phyloP scores from a whole-genome alignment of 768 basidiomycete species.

The Lactifluus pinguis region DNA sequence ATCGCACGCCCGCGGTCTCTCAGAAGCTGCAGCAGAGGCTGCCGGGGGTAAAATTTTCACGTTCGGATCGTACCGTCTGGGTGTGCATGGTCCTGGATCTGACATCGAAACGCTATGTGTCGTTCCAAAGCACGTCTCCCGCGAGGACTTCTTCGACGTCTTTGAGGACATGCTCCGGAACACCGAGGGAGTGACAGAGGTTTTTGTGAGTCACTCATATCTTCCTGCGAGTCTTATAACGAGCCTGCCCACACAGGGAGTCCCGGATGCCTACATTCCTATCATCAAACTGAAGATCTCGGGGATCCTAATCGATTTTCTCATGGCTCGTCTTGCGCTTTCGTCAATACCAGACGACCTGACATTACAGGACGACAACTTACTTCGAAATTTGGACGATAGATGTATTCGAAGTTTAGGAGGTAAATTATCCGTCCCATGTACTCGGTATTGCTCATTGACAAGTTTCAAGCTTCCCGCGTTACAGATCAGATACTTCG shows the following conservation, averaged over 20 bases:
- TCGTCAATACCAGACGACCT: constrained; percentile 89
- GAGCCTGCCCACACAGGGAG: constrained; percentile 49
- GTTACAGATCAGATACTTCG: constrained; percentile 95
- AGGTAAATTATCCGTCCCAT: constrained; percentile 36
- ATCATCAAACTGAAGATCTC: constrained; percentile 86
- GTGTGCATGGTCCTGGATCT: constrained; percentile 90
- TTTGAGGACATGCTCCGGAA: constrained; percentile 86
- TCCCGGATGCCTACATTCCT: constrained; percentile 95
- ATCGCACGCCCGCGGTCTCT: constrained; percentile 69
- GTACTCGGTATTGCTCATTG: not conserved
- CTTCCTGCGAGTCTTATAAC: not conserved
- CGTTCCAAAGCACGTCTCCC: constrained; percentile 90
- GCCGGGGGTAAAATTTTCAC: constrained; percentile 99
- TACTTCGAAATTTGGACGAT: constrained; percentile 89
- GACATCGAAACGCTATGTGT: constrained; percentile 99
- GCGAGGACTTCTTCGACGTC: constrained; percentile 91
- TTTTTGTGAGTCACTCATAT: constrained; percentile 47
- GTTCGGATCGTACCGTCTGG: constrained; percentile 95
- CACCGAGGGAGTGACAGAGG: constrained; percentile 76
- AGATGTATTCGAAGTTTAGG: constrained; percentile 91
- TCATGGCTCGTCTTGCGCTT: constrained; percentile 83
- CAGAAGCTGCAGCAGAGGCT: constrained; percentile 76
- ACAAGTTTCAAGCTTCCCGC: constrained; percentile 59
- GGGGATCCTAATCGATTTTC: constrained; percentile 88
- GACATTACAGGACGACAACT: constrained; percentile 81